These are phyloP conservation scores for Didymella pinodella DNA, from an alignment of 2,329 filamentous ascomycete species.

Conservation along the genomic window DNA sequence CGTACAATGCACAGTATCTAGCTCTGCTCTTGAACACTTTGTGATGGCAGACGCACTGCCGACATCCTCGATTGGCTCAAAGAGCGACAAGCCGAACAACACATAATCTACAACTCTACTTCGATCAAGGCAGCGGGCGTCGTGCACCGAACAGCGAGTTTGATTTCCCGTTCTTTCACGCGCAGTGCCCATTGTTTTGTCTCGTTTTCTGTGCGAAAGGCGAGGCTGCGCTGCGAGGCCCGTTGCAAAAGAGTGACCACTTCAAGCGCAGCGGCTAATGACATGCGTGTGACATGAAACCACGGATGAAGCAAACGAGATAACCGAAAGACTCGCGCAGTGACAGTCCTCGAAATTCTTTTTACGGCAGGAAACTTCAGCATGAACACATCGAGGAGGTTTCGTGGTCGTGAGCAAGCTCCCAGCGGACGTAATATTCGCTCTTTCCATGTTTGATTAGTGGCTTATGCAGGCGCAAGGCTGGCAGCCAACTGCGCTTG, in stretches of 20 bases:
- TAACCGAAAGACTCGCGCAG: slow-evolving; percentile 13
- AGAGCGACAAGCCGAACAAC: background rate
- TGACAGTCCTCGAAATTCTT: background rate
- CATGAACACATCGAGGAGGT: background rate
- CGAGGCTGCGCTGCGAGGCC: slow-evolving; percentile 13
- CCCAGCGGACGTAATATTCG: slow-evolving; percentile 16
- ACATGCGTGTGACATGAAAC: slow-evolving; percentile 39
- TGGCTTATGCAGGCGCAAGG: slow-evolving; percentile 23
- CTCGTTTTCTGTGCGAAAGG: slow-evolving; percentile 16
- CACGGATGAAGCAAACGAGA: slow-evolving; percentile 29
- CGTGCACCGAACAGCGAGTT: background rate
- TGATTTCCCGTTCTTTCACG: background rate
- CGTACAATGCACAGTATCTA: background rate
- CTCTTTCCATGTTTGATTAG: slow-evolving; percentile 29
- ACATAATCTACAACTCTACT: background rate
- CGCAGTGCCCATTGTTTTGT: slow-evolving; percentile 1
- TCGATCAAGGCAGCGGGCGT: background rate
- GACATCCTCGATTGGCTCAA: background rate
- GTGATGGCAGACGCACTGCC: background rate
- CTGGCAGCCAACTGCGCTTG: slow-evolving; percentile 12
- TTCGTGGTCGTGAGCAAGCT: slow-evolving; percentile 14
- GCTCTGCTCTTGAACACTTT: background rate
- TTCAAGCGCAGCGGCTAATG: slow-evolving; percentile 32
- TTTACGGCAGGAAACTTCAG: background rate
- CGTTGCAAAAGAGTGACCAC: slow-evolving; percentile 28